A percentile compares a stretch with the other conserved stretches of the same genome.
phyloP scores from a whole-genome alignment of 1,139 yeast genomes.

The Geotrichum fermentans region DNA sequence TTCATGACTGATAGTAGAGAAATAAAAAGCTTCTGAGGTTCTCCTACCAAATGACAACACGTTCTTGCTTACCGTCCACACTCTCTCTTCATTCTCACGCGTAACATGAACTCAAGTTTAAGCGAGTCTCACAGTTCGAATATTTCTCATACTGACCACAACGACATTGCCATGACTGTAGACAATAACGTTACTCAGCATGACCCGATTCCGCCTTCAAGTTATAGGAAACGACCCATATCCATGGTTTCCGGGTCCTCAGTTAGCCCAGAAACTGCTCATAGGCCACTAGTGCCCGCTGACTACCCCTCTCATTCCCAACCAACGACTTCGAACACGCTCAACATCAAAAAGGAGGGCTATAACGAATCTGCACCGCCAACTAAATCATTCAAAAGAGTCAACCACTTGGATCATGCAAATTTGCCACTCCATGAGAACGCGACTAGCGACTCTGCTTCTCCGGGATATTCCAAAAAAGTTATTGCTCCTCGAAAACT shows the following conservation, averaged over 20 bases:
- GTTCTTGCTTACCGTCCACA: too few relatives aligned
- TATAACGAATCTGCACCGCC: neutral
- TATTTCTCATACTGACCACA: too few relatives aligned
- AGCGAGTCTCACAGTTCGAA: too few relatives aligned
- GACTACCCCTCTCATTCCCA: neutral
- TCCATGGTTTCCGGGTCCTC: constrained; percentile 3
- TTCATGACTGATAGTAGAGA: too few relatives aligned
- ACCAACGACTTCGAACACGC: neutral
- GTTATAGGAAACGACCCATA: constrained; percentile 1
- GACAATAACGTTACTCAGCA: too few relatives aligned
- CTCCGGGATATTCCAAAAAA: neutral
- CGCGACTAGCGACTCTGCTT: constrained; percentile 1
- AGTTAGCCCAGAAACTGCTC: neutral
- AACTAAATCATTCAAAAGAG: neutral
- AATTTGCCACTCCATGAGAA: neutral
- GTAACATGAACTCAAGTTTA: too few relatives aligned
- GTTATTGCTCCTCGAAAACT: neutral
- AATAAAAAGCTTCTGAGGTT: too few relatives aligned
- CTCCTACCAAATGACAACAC: too few relatives aligned
- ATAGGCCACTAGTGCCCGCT: neutral
- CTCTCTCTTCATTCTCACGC: too few relatives aligned
- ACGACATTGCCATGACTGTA: too few relatives aligned
- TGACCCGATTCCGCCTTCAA: neutral
- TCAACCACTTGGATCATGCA: neutral
- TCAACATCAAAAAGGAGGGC: neutral